Percentiles rank a stretch among this genome's conserved stretches.
These are phyloP conservation scores for Globisporangium megalacanthum DNA, from an alignment of 352 stramenopile species.

Conservation along the genomic window DNA sequence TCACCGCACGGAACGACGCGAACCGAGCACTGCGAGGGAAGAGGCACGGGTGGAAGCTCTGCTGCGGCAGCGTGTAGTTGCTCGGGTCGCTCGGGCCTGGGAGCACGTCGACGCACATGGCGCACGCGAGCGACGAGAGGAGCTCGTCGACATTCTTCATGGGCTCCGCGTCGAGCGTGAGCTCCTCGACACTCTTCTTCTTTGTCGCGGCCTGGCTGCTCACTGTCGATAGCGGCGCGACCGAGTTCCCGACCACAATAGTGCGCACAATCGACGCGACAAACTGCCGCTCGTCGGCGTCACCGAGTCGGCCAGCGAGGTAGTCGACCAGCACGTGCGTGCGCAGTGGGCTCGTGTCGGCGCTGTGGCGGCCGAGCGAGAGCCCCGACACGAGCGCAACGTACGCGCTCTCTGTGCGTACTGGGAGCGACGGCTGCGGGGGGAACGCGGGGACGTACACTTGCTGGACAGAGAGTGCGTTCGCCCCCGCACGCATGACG, in stretches of 20 bases:
- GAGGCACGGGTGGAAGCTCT: conserved; percentile 92
- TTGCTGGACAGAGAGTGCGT: conserved; percentile 53
- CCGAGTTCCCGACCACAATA: conserved; percentile 62
- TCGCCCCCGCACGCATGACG: conserved; percentile 31
- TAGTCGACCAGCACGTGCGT: conserved; percentile 78
- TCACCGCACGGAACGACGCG: conserved; percentile 74
- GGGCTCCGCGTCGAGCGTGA: conserved; percentile 39
- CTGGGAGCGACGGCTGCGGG: conserved; percentile 40
- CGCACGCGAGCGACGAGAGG: conserved; percentile 59
- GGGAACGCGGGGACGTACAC: conserved; percentile 51
- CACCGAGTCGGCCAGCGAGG: conserved; percentile 54
- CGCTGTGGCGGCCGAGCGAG: conserved; percentile 33
- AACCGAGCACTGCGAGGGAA: conserved; percentile 85
- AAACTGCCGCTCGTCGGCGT: conserved; percentile 46
- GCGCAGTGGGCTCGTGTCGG: conserved; percentile 31
- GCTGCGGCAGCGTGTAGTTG: conserved; percentile 89
- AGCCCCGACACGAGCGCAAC: conserved; percentile 65
- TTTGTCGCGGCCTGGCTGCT: conserved; percentile 18
- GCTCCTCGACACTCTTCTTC: conserved; percentile 41
- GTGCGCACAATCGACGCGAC: conserved; percentile 71
- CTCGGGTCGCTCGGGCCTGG: conserved; percentile 86
- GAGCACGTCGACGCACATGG: conserved; percentile 91
- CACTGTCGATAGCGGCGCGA: conserved; percentile 16
- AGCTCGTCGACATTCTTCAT: conserved; percentile 70
- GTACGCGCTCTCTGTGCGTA: conserved; percentile 47